Conservation (phyloP, 805 yeast genomes). For the Ogataea corticis region DNA sequence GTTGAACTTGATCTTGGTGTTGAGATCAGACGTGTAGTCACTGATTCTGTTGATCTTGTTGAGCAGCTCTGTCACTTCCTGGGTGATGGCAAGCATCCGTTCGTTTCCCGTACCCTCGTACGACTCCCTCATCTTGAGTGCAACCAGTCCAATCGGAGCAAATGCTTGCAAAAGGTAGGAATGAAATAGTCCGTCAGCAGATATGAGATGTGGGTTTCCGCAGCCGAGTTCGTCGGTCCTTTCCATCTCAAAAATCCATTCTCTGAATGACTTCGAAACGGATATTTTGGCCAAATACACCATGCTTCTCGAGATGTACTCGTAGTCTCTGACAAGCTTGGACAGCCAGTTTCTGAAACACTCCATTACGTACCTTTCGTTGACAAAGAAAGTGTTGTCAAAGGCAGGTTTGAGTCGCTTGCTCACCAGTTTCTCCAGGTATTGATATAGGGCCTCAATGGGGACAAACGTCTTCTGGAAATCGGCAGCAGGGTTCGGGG, state of each 20-base stretch:
- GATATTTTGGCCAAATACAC: conserved; percentile 32
- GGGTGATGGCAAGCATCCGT: conserved; percentile 13
- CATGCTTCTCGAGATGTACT: conserved; percentile 30
- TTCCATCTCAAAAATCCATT: conserved; percentile 25
- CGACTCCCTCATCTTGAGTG: conserved; percentile 24
- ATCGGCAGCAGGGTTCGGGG: conserved; percentile 20
- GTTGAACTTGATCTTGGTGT: conserved; percentile 32
- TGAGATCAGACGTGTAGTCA: conserved; percentile 33
- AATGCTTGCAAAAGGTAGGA: conserved; percentile 33
- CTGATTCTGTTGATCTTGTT: conserved; percentile 28
- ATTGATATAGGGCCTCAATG: conserved; percentile 24
- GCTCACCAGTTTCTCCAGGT: conserved; percentile 27
- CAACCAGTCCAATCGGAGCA: conserved; percentile 31
- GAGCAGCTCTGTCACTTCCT: conserved; percentile 21
- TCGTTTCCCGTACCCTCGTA: conserved; percentile 23
- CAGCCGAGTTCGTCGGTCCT: conserved; percentile 19
- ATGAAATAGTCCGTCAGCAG: conserved; percentile 31
- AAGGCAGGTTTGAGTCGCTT: conserved; percentile 28
- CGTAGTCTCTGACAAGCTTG: conserved; percentile 28
- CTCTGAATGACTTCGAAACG: conserved; percentile 26
- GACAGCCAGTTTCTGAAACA: conserved; percentile 27
- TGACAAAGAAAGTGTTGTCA: conserved; percentile 31
- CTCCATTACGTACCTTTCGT: conserved; percentile 29
- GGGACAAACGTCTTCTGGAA: conserved; percentile 33
- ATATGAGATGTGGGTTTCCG: conserved; percentile 28